Conservation (phyloP, 2,329 filamentous ascomycete species). For the Talaromyces pinophilus region DNA sequence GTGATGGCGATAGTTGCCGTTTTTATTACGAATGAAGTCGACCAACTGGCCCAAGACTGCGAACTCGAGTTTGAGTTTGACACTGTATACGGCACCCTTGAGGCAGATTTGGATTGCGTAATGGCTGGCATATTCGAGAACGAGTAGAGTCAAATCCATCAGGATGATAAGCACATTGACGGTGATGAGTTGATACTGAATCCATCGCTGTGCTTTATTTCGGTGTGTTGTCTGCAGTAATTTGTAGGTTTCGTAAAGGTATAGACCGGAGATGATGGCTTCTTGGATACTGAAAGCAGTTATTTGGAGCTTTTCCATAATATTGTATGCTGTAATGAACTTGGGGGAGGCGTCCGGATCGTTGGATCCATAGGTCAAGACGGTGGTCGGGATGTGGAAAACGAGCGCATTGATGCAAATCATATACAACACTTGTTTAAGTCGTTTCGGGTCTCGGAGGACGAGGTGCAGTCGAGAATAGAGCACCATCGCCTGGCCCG, state of each 20-base stretch:
- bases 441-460: slow-evolving; percentile 51
- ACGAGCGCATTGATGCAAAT: slow-evolving; percentile 58
- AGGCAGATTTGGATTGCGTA: slow-evolving; percentile 50
- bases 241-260: slow-evolving; percentile 56
- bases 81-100: slow-evolving; percentile 51
- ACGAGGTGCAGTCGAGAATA: slow-evolving; percentile 65
- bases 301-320: slow-evolving; percentile 51
- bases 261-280: slow-evolving; percentile 50
- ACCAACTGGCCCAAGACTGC: slow-evolving; percentile 54
- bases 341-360: slow-evolving; percentile 26
- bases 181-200: slow-evolving; percentile 51
- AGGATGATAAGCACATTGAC: slow-evolving; percentile 53
- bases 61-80: slow-evolving; percentile 54
- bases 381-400: slow-evolving; percentile 56
- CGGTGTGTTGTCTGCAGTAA: slow-evolving; percentile 42
- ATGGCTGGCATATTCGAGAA: slow-evolving; percentile 45
- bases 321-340: slow-evolving; percentile 46
- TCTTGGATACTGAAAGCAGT: slow-evolving; percentile 51
- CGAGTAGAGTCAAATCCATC: slow-evolving; percentile 49
- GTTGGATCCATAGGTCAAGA: slow-evolving; percentile 55
- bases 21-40: slow-evolving; percentile 35
- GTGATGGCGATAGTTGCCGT: slow-evolving; percentile 24
- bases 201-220: slow-evolving; percentile 40
- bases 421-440: slow-evolving; percentile 57
- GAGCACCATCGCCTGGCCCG: slow-evolving; percentile 62